A percentile compares a stretch with the other conserved stretches of the same genome.
Conservation (phyloP, 2,329 filamentous ascomycete genomes). For the Phialocephala subalpina region DNA sequence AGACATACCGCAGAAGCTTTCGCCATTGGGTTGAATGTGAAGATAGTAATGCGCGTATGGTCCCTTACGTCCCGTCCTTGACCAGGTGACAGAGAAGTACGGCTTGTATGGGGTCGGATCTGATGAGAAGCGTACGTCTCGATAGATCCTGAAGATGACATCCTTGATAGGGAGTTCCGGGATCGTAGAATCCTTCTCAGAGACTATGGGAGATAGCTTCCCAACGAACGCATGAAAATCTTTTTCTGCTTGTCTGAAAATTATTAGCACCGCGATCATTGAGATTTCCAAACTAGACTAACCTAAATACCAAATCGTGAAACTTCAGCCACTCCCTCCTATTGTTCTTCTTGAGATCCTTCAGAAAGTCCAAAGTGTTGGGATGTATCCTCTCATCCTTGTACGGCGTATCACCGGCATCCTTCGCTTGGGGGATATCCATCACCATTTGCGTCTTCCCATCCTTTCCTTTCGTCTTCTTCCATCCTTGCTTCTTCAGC, state of each 20-base stretch:
- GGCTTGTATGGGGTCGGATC: constrained; percentile 88
- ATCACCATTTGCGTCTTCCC: constrained; percentile 45
- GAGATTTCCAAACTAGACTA: not conserved
- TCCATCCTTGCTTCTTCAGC: constrained; percentile 22
- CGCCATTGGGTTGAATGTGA: constrained; percentile 74
- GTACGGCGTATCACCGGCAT: constrained; percentile 55
- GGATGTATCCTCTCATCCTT: constrained; percentile 60
- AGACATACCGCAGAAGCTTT: constrained; percentile 71
- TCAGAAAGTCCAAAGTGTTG: constrained; percentile 65
- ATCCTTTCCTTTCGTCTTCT: constrained; percentile 19
- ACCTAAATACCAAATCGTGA: constrained; percentile 43
- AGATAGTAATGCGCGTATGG: constrained; percentile 91
- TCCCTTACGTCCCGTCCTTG: constrained; percentile 85
- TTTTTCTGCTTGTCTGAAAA: constrained; percentile 76
- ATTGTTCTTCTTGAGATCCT: constrained; percentile 67
- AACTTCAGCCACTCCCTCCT: constrained; percentile 65
- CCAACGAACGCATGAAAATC: constrained; percentile 86
- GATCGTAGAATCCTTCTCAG: constrained; percentile 79
- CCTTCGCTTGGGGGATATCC: constrained; percentile 51
- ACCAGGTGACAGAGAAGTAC: constrained; percentile 85
- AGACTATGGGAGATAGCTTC: constrained; percentile 73
- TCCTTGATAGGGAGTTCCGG: constrained; percentile 89
- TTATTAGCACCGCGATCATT: constrained; percentile 53
- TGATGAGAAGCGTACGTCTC: constrained; percentile 85
- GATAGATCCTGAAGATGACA: constrained; percentile 85